Conservation (phyloP, 1,139 yeast species). For the Protomyces gravidus region DNA sequence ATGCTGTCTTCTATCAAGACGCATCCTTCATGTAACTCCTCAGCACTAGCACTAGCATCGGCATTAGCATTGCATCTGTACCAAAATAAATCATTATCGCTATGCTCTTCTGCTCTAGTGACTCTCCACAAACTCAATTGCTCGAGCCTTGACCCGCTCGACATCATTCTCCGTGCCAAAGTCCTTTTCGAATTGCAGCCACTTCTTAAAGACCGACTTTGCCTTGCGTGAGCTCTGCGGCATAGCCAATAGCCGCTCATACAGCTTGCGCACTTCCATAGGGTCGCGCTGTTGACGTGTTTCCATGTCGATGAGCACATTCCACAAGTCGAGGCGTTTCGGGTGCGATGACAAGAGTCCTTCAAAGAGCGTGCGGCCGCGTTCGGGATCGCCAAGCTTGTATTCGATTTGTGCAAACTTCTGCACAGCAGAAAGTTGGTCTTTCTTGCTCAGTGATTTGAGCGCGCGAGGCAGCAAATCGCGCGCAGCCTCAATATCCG, state of each 20-base stretch:
- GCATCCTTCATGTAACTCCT: not conserved
- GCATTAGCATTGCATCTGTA: not conserved
- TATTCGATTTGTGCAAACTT: conserved; percentile 89
- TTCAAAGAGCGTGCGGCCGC: conserved; percentile 90
- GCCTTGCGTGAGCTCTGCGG: conserved; percentile 87
- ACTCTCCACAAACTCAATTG: conserved; percentile 61
- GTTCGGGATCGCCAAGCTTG: conserved; percentile 80
- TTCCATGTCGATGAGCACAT: conserved; percentile 89
- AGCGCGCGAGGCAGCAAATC: conserved; percentile 68
- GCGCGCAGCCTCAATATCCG: conserved; percentile 58
- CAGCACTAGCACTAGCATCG: too few species aligned
- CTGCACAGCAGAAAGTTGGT: conserved; percentile 74
- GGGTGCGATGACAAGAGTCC: conserved; percentile 88
- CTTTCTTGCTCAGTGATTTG: conserved; percentile 65
- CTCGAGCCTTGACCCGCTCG: conserved; percentile 86
- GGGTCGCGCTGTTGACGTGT: conserved; percentile 58
- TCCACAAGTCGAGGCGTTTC: conserved; percentile 90
- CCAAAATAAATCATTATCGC: not conserved
- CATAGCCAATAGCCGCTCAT: conserved; percentile 67
- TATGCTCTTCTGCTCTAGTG: conserved; percentile 3
- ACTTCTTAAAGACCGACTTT: conserved; percentile 87
- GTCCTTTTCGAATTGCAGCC: conserved; percentile 59
- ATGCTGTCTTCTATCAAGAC: not conserved
- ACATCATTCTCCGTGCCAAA: conserved; percentile 63
- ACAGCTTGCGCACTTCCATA: conserved; percentile 58